Conservation (phyloP, 2,329 filamentous ascomycete genomes). For the Monosporascus sp. region DNA sequence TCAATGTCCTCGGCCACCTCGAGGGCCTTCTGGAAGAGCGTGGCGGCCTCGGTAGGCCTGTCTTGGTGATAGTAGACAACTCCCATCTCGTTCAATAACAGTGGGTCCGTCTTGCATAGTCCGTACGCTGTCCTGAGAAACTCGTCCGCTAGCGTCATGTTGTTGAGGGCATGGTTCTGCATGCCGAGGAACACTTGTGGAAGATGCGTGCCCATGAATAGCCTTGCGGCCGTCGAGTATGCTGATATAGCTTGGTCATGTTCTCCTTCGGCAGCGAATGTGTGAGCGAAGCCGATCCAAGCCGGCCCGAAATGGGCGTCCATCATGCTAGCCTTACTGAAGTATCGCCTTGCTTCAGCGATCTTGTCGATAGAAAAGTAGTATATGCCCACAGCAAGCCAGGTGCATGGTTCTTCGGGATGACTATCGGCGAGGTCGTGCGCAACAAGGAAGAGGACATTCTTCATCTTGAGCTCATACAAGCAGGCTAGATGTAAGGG, state of each 20-base stretch:
- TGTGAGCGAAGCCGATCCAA: conserved; percentile 98
- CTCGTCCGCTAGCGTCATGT: conserved; percentile 88
- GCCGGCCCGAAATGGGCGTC: conserved; percentile 95
- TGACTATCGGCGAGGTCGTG: conserved; percentile 91
- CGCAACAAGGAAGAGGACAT: conserved; percentile 83
- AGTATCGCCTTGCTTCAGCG: conserved; percentile 89
- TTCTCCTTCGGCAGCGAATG: conserved; percentile 94
- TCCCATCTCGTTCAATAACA: conserved; percentile 92
- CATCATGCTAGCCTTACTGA: conserved; percentile 96
- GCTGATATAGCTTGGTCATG: conserved; percentile 98
- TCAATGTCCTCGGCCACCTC: conserved; percentile 74
- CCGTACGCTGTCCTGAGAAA: conserved; percentile 87
- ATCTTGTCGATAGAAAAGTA: conserved; percentile 88
- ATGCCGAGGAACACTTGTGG: conserved; percentile 95
- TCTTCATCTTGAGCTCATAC: conserved; percentile 81
- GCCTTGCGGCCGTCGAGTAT: conserved; percentile 87
- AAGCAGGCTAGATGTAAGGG: conserved; percentile 89
- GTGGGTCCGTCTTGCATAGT: conserved; percentile 77
- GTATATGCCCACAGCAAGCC: conserved; percentile 92
- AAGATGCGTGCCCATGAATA: conserved; percentile 96
- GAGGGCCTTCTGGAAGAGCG: conserved; percentile 74
- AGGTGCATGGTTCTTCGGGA: conserved; percentile 85
- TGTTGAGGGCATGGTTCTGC: conserved; percentile 96
- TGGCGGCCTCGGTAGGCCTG: conserved; percentile 67
- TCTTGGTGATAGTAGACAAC: conserved; percentile 94